Conservation (phyloP, 139 green algal genomes). For the Desmodesmus armatus region DNA sequence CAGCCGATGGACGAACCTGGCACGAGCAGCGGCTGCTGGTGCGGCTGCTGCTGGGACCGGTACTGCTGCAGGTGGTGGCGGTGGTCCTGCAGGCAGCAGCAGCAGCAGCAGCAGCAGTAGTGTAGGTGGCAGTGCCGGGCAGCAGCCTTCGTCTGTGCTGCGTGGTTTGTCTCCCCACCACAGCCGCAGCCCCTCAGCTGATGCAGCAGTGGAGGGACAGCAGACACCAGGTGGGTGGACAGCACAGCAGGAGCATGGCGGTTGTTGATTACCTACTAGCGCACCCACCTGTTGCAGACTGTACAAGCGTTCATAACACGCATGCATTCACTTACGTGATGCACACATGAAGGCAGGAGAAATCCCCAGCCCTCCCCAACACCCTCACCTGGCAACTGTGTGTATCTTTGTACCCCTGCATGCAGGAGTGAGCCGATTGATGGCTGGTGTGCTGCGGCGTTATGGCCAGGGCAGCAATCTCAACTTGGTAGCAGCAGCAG, state of each 20-base stretch:
- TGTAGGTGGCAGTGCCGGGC: not conserved
- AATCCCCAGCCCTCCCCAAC: too few relatives aligned
- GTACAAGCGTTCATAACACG: too few relatives aligned
- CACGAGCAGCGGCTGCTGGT: not conserved
- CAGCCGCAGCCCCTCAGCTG: not conserved
- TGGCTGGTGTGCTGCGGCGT: too few relatives aligned
- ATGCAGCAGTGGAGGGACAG: not conserved
- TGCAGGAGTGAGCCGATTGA: too few relatives aligned
- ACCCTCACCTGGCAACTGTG: too few relatives aligned
- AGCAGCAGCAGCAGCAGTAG: slow-evolving; percentile 40
- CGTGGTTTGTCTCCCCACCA: too few relatives aligned
- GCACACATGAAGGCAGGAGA: too few relatives aligned
- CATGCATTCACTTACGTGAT: too few relatives aligned
- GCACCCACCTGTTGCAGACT: too few relatives aligned
- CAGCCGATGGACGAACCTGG: not conserved
- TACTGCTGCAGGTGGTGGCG: not conserved
- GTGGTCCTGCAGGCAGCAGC: not conserved
- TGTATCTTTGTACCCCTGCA: too few relatives aligned
- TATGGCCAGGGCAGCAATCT: not conserved
- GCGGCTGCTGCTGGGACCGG: not conserved
- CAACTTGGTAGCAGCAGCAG: not conserved
- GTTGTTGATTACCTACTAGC: too few relatives aligned
- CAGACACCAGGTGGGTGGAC: not conserved
- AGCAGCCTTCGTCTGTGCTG: too few relatives aligned
- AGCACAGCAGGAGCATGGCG: not conserved